Evolutionary conservation across 805 yeast genomes (phyloP).

Genomic region (Wickerhamomyces subpelliculosus): DNA sequence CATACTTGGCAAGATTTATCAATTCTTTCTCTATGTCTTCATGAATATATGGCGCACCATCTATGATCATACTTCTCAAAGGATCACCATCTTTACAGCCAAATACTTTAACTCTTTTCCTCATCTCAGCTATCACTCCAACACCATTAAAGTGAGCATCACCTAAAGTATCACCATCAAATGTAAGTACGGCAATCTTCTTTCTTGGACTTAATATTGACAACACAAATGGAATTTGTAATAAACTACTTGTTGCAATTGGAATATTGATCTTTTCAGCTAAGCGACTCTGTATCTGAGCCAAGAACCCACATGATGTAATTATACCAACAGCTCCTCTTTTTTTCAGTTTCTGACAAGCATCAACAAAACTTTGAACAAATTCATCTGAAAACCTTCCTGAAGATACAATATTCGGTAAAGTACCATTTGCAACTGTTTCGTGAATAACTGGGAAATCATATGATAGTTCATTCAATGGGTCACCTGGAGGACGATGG

Average conservation of each 20-base stretch:
- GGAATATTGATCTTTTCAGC: constrained; percentile 25
- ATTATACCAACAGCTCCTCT: constrained; percentile 28
- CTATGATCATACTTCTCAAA: too few relatives aligned
- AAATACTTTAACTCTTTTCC: too few relatives aligned
- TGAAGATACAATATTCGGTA: constrained; percentile 8
- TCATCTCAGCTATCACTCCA: too few relatives aligned
- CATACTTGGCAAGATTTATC: too few relatives aligned
- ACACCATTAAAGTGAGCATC: constrained; percentile 23
- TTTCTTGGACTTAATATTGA: constrained; percentile 15
- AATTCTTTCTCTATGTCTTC: too few relatives aligned
- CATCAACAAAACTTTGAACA: constrained; percentile 21
- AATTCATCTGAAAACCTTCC: constrained; percentile 18
- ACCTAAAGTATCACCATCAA: constrained; percentile 22
- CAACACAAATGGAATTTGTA: constrained; percentile 26
- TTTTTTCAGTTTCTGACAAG: constrained; percentile 20
- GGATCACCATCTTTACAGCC: too few relatives aligned
- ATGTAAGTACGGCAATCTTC: constrained; percentile 25
- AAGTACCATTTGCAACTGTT: constrained; percentile 7
- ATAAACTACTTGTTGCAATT: constrained; percentile 25
- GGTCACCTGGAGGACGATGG: constrained; percentile 14
- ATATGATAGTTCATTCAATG: constrained; percentile 10
- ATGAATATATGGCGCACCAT: too few relatives aligned
- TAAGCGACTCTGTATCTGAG: constrained; percentile 22
- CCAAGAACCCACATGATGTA: constrained; percentile 30
- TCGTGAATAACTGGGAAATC: constrained; percentile 11